A percentile compares a stretch with the other conserved stretches of the same genome.
Evolutionary conservation across 352 stramenopile species (phyloP).

Genomic region (Globisporangium recalcitrans): DNA sequence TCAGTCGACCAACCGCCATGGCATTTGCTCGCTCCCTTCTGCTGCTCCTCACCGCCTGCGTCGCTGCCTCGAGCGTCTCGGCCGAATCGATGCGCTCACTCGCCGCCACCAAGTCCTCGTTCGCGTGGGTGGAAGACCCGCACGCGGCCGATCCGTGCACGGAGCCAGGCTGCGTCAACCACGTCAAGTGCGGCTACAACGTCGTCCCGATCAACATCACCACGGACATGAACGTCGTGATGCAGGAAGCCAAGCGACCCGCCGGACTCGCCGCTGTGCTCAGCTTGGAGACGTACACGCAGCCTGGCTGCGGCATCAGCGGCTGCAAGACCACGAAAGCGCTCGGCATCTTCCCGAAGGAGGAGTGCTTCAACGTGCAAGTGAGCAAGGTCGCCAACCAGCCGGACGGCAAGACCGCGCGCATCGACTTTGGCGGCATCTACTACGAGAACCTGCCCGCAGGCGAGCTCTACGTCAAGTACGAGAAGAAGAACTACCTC

Average conservation of each 20-base stretch:
- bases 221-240: conserved; percentile 24
- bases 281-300: conserved; percentile 38
- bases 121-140: conserved; percentile 39
- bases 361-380: conserved; percentile 45
- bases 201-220: conserved; percentile 37
- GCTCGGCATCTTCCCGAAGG: conserved; percentile 31
- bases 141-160: conserved; percentile 37
- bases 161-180: conserved; percentile 32
- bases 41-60: background rate
- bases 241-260: conserved; percentile 37
- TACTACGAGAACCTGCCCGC: conserved; percentile 50
- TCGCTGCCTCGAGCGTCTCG: background rate
- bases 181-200: conserved; percentile 50
- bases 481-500: conserved; percentile 45
- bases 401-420: conserved; percentile 28
- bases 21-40: background rate
- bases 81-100: conserved; percentile 9
- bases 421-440: conserved; percentile 49
- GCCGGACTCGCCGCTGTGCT: conserved; percentile 31
- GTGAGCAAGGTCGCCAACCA: conserved; percentile 28
- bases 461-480: conserved; percentile 57
- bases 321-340: conserved; percentile 28
- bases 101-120: conserved; percentile 16
- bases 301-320: conserved; percentile 44
- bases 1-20: background rate